Conservation (phyloP, 805 yeast species). For the Candida mattraensis region DNA sequence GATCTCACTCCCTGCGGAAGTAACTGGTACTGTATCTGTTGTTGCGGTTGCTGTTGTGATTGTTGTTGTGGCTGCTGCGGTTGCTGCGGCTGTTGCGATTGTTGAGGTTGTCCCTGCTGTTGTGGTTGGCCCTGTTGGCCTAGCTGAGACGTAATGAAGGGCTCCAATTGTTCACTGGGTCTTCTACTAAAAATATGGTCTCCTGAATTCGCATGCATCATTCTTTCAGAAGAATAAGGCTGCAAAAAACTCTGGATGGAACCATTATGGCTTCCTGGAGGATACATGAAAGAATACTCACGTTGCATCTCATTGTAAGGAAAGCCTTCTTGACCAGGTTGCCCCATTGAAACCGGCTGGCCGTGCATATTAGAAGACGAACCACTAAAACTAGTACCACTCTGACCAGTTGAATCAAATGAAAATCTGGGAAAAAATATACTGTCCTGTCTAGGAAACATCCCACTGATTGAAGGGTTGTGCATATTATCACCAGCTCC, state of each 20-base stretch:
- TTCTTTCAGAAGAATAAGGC: conserved; percentile 30
- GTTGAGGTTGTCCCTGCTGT: conserved; percentile 15
- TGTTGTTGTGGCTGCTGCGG: conserved; percentile 20
- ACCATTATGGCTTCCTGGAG: conserved; percentile 20
- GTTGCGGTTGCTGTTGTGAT: conserved; percentile 21
- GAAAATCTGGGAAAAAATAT: conserved; percentile 32
- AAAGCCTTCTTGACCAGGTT: conserved; percentile 20
- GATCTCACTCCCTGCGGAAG: conserved; percentile 21
- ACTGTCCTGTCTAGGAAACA: conserved; percentile 31
- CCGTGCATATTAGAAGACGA: conserved; percentile 10
- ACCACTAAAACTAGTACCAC: conserved; percentile 19
- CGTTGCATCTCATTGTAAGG: conserved; percentile 27
- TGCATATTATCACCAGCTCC: conserved; percentile 14
- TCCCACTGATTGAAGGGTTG: conserved; percentile 20
- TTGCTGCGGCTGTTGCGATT: conserved; percentile 17
- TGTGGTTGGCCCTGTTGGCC: conserved; percentile 15
- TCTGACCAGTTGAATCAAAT: conserved; percentile 25
- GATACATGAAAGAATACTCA: conserved; percentile 29
- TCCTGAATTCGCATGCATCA: conserved; percentile 18
- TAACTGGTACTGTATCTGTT: conserved; percentile 14
- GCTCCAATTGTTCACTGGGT: conserved; percentile 52
- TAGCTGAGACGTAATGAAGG: conserved; percentile 38
- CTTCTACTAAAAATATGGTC: conserved; percentile 37
- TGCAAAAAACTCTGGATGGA: conserved; percentile 21
- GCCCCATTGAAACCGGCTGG: conserved; percentile 14